Percentiles rank a stretch among this genome's conserved stretches.
Evolutionary conservation across 2,329 filamentous ascomycete species (phyloP).

Genomic region (Aureobasidium sp.): DNA sequence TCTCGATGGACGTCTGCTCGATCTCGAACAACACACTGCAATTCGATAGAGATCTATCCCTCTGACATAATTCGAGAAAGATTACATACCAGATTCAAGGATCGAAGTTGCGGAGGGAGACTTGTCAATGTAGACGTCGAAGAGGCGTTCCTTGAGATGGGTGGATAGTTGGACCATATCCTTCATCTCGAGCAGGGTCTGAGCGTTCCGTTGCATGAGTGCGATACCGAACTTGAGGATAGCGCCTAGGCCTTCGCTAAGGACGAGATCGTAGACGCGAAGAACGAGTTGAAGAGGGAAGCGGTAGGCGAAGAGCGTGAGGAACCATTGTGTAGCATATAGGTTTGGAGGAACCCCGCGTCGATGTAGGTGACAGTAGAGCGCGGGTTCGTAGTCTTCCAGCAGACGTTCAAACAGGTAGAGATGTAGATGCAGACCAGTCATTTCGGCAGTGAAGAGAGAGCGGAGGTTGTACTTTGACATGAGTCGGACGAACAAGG

Average conservation of each 20-base stretch:
- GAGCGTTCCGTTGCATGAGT: constrained; percentile 89
- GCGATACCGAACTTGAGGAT: constrained; percentile 93
- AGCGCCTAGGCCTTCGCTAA: constrained; percentile 81
- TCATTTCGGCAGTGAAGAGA: constrained; percentile 93
- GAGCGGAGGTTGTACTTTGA: constrained; percentile 91
- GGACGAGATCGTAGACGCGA: constrained; percentile 89
- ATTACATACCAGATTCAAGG: constrained; percentile 65
- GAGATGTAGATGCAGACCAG: constrained; percentile 83
- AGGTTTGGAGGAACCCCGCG: constrained; percentile 82
- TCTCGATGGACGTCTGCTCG: background rate
- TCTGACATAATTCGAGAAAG: no score
- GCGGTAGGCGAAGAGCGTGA: constrained; percentile 96
- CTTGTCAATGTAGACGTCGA: constrained; percentile 95
- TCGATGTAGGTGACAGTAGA: constrained; percentile 90
- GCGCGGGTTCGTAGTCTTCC: constrained; percentile 86
- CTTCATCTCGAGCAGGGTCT: constrained; percentile 70
- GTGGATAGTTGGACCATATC: constrained; percentile 86
- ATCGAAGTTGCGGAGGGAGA: constrained; percentile 87
- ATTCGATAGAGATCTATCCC: background rate
- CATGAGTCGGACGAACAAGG: constrained; percentile 87
- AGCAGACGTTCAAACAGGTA: constrained; percentile 93
- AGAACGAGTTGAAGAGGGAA: constrained; percentile 95
- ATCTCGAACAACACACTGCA: background rate
- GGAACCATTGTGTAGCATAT: constrained; percentile 98
- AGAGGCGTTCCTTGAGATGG: constrained; percentile 88